Percentiles rank a stretch among this genome's conserved stretches.
These are phyloP conservation scores for Sporopachydermia lactativora DNA, from an alignment of 805 yeast species.

Conservation along the genomic window DNA sequence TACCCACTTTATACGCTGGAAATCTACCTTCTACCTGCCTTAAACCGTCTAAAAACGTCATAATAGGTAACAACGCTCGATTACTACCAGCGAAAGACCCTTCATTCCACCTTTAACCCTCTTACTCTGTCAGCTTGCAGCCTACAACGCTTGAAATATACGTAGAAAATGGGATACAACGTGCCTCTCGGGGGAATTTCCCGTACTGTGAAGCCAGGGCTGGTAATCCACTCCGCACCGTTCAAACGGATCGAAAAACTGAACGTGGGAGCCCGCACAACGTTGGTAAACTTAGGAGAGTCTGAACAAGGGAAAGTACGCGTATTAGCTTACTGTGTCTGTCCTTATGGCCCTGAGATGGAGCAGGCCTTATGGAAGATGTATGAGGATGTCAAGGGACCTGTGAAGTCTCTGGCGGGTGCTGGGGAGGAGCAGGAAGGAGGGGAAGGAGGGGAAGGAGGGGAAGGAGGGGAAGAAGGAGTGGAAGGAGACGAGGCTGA, in stretches of 20 bases:
- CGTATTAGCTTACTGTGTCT: constrained; percentile 10
- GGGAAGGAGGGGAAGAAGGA: constrained; percentile 1
- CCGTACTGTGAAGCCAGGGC: constrained; percentile 6
- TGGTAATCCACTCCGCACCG: constrained; percentile 13
- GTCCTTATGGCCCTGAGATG: constrained; percentile 13
- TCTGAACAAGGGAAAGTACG: constrained; percentile 6
- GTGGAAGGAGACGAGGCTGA: constrained; percentile 1
- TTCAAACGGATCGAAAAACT: constrained; percentile 7
- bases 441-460: not conserved
- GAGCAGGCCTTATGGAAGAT: constrained; percentile 7
- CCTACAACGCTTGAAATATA: too few relatives aligned
- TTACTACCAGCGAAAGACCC: too few relatives aligned
- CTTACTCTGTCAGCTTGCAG: too few relatives aligned
- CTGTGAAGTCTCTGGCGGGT: not conserved
- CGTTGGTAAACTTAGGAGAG: constrained; percentile 9
- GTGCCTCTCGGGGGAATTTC: constrained; percentile 12
- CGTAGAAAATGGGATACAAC: constrained; percentile 10
- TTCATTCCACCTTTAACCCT: too few relatives aligned
- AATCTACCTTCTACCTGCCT: too few relatives aligned
- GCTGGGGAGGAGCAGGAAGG: not conserved
- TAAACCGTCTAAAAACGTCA: too few relatives aligned
- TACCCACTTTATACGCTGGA: too few relatives aligned
- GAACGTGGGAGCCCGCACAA: constrained; percentile 11
- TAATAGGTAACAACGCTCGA: too few relatives aligned
- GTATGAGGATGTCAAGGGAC: not conserved